Base-by-base conservation (phyloP, 2,329 filamentous ascomycete species). In the Fusarium chlamydosporum region DNA sequence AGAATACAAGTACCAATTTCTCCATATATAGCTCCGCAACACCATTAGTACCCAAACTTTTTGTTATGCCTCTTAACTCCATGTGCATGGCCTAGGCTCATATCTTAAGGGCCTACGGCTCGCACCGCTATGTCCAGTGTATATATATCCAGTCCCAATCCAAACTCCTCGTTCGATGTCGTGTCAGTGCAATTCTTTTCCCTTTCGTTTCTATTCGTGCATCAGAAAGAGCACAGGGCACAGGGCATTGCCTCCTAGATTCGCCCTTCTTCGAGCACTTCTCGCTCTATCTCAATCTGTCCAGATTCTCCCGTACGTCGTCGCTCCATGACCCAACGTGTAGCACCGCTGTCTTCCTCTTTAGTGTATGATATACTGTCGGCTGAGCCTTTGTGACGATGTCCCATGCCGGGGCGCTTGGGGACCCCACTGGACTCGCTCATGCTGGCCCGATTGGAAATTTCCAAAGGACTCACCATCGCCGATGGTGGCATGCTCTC, bases 281-380 rank as follows among this genome's bases (percentile, higher is more conserved):
- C 87, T 54, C 90, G 81, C 43, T 86, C 89, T n/a, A 92, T 77
- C 74, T 91, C 88, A 54, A 90, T 78, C 76, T 91, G 84, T 1
- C 90, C 90, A 60, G 82, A 85, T 72, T 92, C 90, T 1, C 83
- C 88, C 4, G 89, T 91, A 35, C 91, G 81, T 53, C 90, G 82
- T 35, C 90, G 80, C 77, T 93, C 91, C 70, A 93, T 80, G 9
- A 93, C 86, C 91, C 91, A 93, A 45, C 89, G 80, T 56, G 83
- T 85, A 67, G 86, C 85, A 2, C 84, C 86, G 10, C 83, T 83
- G 4, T 86, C 82, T 45, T 89, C 87, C 73, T 91, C 88, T 63
- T 90, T 88, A 46, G 85, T 85, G 76, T 93, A 93, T 8, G 89
- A 90, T 34, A 93, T 88, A 66, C 89, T 91, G 69, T 92, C 91